Conservation (phyloP, 257 asterid genomes). For the Solanum megistacrolobum region DNA sequence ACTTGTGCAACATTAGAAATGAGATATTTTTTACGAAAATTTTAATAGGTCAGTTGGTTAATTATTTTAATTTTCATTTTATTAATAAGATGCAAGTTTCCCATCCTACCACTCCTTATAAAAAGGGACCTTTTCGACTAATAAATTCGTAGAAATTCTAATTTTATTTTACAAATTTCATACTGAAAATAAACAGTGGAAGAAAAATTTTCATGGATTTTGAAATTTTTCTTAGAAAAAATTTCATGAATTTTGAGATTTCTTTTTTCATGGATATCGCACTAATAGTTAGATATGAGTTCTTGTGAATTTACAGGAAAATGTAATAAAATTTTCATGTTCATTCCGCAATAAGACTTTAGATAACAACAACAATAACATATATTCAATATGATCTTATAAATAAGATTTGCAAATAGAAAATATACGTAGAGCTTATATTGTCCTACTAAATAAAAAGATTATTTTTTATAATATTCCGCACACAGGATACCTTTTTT, state of each 20-base stretch:
- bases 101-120: neutral
- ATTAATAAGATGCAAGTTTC: neutral
- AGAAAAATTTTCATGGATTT: accelerated
- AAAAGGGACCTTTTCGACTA: neutral
- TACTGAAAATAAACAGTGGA: neutral
- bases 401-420: no score
- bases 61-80: neutral
- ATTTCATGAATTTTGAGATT: neutral
- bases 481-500: neutral
- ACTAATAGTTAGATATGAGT: neutral
- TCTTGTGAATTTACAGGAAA: neutral
- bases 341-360: neutral
- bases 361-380: neutral
- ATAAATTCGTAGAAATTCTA: neutral
- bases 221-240: no score
- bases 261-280: neutral
- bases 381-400: no score
- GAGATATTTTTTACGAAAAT: neutral
- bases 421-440: neutral
- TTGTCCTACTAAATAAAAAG: accelerated
- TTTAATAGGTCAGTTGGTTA: neutral
- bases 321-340: neutral
- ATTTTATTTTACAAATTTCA: neutral
- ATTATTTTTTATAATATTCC: neutral
- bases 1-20: neutral